These are phyloP conservation scores for Naumovozyma castellii DNA, from an alignment of 805 yeast genomes.

Conservation along the genomic window DNA sequence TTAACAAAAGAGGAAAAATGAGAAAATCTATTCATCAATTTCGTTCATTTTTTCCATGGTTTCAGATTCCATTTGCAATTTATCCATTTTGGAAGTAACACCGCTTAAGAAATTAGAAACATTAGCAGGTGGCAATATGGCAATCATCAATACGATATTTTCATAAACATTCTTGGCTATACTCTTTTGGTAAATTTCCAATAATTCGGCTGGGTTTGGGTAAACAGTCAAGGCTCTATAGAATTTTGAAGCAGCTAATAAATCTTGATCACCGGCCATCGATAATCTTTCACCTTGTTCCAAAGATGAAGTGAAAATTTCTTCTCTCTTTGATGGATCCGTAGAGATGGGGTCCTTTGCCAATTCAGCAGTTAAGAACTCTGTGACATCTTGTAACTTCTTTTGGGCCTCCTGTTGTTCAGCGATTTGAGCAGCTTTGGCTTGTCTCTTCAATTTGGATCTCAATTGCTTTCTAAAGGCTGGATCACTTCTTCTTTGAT, in stretches of 20 bases:
- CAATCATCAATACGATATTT: constrained; percentile 74
- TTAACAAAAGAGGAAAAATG: neutral
- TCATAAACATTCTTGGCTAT: constrained; percentile 74
- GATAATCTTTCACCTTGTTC: constrained; percentile 75
- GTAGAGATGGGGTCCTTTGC: constrained; percentile 64
- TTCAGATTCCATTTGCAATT: constrained; percentile 19
- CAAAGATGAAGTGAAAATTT: constrained; percentile 70
- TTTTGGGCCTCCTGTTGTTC: constrained; percentile 48
- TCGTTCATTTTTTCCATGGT: constrained; percentile 15
- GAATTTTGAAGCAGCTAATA: constrained; percentile 78
- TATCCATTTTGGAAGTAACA: neutral
- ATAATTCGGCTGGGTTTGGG: constrained; percentile 85
- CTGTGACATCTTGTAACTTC: constrained; percentile 49
- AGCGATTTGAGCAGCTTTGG: constrained; percentile 48
- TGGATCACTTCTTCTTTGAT: constrained; percentile 72
- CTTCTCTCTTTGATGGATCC: constrained; percentile 57
- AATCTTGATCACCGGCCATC: constrained; percentile 45
- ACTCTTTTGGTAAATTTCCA: constrained; percentile 77
- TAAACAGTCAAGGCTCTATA: constrained; percentile 86
- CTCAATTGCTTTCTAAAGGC: constrained; percentile 67
- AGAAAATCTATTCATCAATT: constrained; percentile 20
- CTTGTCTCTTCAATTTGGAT: constrained; percentile 32
- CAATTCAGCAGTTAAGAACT: constrained; percentile 52
- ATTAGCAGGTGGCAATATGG: constrained; percentile 75
- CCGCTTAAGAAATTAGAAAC: constrained; percentile 55